Percentiles rank a stretch among this genome's conserved stretches.
These are phyloP conservation scores for Candida alai DNA, from an alignment of 805 yeast genomes.

Conservation along the genomic window DNA sequence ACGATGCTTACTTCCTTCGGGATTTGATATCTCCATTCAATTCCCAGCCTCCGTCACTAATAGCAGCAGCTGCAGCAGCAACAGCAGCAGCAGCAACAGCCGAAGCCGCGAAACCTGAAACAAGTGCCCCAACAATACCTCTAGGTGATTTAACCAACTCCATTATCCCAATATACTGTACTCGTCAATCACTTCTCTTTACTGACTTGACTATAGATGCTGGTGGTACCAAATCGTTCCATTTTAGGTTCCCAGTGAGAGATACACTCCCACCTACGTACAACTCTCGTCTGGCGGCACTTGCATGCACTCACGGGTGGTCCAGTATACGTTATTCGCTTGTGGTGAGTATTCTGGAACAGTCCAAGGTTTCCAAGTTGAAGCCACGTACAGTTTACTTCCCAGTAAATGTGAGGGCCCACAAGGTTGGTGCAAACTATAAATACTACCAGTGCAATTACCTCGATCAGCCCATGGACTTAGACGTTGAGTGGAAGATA, in stretches of 20 bases:
- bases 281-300: constrained; percentile 39
- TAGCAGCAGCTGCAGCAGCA: constrained; percentile 4
- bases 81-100: background rate
- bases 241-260: constrained; percentile 21
- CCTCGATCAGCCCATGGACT: constrained; percentile 16
- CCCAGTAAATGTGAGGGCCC: constrained; percentile 28
- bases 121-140: constrained; percentile 10
- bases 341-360: constrained; percentile 29
- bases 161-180: constrained; percentile 37
- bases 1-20: constrained; percentile 22
- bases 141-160: constrained; percentile 26
- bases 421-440: constrained; percentile 21
- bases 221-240: constrained; percentile 15
- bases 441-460: constrained; percentile 29
- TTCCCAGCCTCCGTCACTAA: constrained; percentile 15
- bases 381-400: constrained; percentile 25
- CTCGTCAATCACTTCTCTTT: constrained; percentile 37
- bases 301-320: constrained; percentile 36
- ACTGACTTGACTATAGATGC: constrained; percentile 24
- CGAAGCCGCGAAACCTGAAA: constrained; percentile 1
- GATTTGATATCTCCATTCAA: constrained; percentile 33
- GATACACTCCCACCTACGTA: constrained; percentile 35
- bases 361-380: constrained; percentile 9
- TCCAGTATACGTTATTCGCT: constrained; percentile 35
- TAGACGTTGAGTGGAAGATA: constrained; percentile 30